A percentile compares a stretch with the other conserved stretches of the same genome.
Evolutionary conservation across 202 grass and related monocot species (phyloP).

Genomic region (Schoenoplectus tabernaemontani): DNA sequence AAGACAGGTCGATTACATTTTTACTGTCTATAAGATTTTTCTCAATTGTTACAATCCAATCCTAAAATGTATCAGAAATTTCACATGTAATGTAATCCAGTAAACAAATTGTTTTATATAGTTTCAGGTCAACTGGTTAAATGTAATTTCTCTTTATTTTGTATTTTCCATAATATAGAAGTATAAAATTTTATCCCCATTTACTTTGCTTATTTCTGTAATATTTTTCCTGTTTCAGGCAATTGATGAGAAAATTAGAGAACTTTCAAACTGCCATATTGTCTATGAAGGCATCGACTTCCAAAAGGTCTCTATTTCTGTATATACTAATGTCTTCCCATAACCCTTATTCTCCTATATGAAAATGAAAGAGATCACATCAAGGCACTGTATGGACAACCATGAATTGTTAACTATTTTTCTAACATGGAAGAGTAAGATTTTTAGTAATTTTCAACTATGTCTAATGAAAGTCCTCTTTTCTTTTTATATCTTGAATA

Average conservation of each 20-base stretch:
- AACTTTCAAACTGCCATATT: conserved; percentile 97
- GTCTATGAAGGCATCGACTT: conserved; percentile 96
- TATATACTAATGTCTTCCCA: not conserved
- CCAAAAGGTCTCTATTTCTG: conserved; percentile 61
- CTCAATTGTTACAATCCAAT: not conserved
- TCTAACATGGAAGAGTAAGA: not conserved
- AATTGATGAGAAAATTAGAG: conserved; percentile 98
- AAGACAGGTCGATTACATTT: conserved; percentile 64
- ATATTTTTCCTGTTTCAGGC: conserved; percentile 40
- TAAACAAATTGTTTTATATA: not conserved
- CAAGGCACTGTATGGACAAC: not conserved
- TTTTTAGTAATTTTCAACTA: not conserved
- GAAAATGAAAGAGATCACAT: not conserved
- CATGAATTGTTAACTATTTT: not conserved
- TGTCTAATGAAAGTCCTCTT: not conserved
- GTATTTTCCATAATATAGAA: not conserved
- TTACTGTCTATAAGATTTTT: conserved; percentile 5
- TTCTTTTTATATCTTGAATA: conserved; percentile 38
- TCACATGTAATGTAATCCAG: not conserved
- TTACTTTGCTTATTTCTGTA: not conserved
- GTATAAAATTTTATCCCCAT: not conserved
- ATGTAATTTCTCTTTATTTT: not conserved
- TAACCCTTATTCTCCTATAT: not conserved
- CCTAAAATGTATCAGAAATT: not conserved
- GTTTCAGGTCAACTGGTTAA: not conserved